A percentile compares a stretch with the other conserved stretches of the same genome.
phyloP scores from a whole-genome alignment of 1,284 basidiomycete species.

The Sanghuangporus sanghuang region DNA sequence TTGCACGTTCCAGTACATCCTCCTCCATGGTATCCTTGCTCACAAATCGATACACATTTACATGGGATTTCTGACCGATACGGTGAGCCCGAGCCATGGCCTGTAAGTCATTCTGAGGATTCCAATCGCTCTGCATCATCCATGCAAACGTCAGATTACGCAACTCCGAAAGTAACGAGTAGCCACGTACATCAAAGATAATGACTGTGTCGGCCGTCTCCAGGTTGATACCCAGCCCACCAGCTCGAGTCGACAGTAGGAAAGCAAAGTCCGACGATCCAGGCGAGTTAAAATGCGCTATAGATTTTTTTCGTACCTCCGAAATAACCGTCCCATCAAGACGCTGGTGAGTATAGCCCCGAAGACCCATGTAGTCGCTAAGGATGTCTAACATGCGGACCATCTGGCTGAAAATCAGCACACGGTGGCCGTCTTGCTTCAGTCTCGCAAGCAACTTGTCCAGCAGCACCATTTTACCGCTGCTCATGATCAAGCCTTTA shows the following conservation, averaged over 20 bases:
- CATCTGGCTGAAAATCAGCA: conserved; percentile 99
- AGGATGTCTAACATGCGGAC: conserved; percentile 98
- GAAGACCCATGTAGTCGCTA: conserved; percentile 90
- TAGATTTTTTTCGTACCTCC: conserved; percentile 80
- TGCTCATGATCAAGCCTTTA: conserved; percentile 96
- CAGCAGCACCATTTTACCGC: conserved; percentile 95
- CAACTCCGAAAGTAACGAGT: background rate
- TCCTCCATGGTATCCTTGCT: conserved; percentile 99
- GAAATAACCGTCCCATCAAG: conserved; percentile 74
- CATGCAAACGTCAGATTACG: background rate
- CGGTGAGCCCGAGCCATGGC: conserved; percentile 98
- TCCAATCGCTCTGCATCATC: conserved; percentile 76
- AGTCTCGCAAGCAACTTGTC: conserved; percentile 91
- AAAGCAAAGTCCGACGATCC: conserved; percentile 72
- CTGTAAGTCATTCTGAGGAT: conserved; percentile 98
- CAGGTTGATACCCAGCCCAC: conserved; percentile 97
- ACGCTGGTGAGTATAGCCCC: conserved; percentile 80
- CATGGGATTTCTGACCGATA: conserved; percentile 96
- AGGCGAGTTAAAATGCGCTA: conserved; percentile 74
- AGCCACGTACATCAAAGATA: conserved; percentile 86
- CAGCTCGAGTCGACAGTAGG: conserved; percentile 92
- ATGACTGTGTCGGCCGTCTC: conserved; percentile 98
- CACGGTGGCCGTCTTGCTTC: conserved; percentile 89
- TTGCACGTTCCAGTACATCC: conserved; percentile 95
- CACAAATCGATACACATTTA: conserved; percentile 97